phyloP scores from a whole-genome alignment of 345 rosid genomes.

The Zanthoxylum bungeanum region DNA sequence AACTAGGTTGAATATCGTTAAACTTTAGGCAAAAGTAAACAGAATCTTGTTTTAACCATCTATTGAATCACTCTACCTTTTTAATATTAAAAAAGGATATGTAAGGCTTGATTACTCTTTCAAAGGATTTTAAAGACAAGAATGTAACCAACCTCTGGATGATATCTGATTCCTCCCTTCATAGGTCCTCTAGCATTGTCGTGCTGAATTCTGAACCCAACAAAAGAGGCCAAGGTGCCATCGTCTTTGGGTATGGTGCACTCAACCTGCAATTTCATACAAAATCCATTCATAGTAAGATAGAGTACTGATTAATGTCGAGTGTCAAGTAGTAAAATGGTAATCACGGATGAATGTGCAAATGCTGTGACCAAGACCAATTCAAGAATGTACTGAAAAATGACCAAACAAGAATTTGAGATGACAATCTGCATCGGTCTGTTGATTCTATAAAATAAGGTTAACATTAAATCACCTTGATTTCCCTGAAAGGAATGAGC shows the following conservation, averaged over 20 bases:
- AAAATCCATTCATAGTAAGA: not conserved
- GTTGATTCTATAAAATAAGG: not conserved
- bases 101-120: not conserved
- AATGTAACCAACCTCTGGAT: slow-evolving; percentile 66
- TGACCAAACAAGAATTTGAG: not conserved
- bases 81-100: not conserved
- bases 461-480: slow-evolving; percentile 52
- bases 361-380: not conserved
- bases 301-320: not conserved
- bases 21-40: not conserved
- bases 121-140: slow-evolving; percentile 2
- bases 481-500: slow-evolving; percentile 95
- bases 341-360: not conserved
- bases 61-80: not conserved
- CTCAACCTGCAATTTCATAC: slow-evolving; percentile 61
- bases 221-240: slow-evolving; percentile 82
- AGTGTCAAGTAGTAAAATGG: not conserved
- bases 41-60: not conserved
- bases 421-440: not conserved
- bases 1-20: not conserved
- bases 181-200: slow-evolving; percentile 99
- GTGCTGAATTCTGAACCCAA: slow-evolving; percentile 93
- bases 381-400: not conserved
- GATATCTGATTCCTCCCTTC: slow-evolving; percentile 99
- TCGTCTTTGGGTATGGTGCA: slow-evolving; percentile 93